phyloP scores from a whole-genome alignment of 495 filamentous ascomycete species.

The Niebla homalea region DNA sequence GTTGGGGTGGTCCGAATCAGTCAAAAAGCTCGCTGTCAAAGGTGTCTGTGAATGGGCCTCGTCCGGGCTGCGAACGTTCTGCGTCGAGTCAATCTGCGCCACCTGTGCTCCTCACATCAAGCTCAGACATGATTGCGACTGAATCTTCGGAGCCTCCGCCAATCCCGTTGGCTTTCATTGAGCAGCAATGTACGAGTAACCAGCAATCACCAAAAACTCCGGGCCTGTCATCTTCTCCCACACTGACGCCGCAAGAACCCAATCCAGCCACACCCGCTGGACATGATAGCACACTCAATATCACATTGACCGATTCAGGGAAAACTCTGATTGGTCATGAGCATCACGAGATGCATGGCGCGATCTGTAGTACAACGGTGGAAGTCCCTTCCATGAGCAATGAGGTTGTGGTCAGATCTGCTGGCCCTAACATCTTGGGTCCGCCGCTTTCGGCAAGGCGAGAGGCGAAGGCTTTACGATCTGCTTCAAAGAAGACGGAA shows the following conservation, averaged over 20 bases:
- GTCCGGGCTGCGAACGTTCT: no score
- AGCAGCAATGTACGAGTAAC: neutral
- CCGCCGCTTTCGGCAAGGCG: conserved; percentile 11
- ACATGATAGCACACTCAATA: neutral
- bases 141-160: neutral
- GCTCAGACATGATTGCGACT: neutral
- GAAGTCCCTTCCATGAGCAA: neutral
- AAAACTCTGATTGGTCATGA: neutral
- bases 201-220: conserved; percentile 1
- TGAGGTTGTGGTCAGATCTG: conserved; percentile 13
- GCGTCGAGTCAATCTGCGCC: neutral
- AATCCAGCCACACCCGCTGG: neutral
- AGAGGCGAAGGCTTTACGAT: conserved; percentile 2
- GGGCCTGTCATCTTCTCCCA: conserved; percentile 4
- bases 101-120: neutral
- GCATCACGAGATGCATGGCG: neutral
- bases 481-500: neutral
- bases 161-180: neutral
- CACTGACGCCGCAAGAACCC: conserved; percentile 8
- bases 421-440: conserved; percentile 13
- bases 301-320: neutral
- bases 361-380: neutral
- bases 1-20: conserved; percentile 7
- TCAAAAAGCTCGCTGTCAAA: no score
- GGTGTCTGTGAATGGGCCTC: no score